A percentile compares a stretch with the other conserved stretches of the same genome.
These are phyloP conservation scores for Linderina pennispora DNA, from an alignment of 192 early-diverging fungal species.

Conservation along the genomic window DNA sequence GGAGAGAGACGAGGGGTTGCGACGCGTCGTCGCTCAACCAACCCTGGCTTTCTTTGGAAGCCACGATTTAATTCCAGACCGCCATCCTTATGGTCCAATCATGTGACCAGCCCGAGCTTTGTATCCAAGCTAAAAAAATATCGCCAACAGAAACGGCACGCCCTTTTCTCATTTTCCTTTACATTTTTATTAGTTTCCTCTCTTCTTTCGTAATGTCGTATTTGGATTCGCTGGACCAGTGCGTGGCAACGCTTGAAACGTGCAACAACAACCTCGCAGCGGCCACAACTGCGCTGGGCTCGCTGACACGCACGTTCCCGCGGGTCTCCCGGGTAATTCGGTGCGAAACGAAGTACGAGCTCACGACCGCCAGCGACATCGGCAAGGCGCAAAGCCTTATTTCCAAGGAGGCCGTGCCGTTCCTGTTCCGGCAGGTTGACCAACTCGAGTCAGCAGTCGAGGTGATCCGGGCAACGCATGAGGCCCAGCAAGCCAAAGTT, in stretches of 20 bases:
- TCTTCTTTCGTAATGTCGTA: conserved; percentile 26
- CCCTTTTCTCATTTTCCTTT: too few species aligned
- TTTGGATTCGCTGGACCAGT: conserved; percentile 31
- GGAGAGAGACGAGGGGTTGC: too few species aligned
- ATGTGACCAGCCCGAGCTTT: too few species aligned
- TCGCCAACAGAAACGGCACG: too few species aligned
- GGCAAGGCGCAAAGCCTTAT: conserved; percentile 42
- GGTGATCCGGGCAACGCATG: conserved; percentile 29
- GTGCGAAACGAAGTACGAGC: conserved; percentile 36
- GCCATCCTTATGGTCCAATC: too few species aligned
- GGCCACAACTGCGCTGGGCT: conserved; percentile 21
- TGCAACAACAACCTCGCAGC: conserved; percentile 20
- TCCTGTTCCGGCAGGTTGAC: conserved; percentile 45
- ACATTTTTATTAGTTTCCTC: not conserved
- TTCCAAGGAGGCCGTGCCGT: conserved; percentile 45
- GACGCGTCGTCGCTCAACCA: too few species aligned
- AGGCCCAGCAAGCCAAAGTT: conserved; percentile 21
- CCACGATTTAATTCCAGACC: too few species aligned
- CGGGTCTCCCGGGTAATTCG: conserved; percentile 38
- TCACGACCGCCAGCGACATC: conserved; percentile 47
- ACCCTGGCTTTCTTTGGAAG: too few species aligned
- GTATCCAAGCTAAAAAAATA: too few species aligned
- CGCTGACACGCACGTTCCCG: conserved; percentile 38
- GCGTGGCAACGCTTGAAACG: conserved; percentile 14
- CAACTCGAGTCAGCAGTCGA: conserved; percentile 43